phyloP scores from a whole-genome alignment of 768 basidiomycete genomes.

The Fistulinella prunicolor region DNA sequence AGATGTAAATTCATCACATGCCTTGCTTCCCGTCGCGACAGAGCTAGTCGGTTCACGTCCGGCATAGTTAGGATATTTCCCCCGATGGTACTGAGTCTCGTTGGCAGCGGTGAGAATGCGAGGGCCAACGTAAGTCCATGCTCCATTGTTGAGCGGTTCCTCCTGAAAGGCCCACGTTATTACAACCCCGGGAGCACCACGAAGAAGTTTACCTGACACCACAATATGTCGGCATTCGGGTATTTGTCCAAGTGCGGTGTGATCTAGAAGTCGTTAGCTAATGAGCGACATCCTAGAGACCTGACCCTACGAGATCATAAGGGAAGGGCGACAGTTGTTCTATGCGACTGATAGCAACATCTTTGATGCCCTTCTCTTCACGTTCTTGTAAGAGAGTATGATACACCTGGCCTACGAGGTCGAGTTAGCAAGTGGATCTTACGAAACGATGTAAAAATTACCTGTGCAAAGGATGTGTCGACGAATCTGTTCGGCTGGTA shows the following conservation, averaged over 20 bases:
- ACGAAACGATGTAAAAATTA: constrained; percentile 21
- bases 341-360: constrained; percentile 90
- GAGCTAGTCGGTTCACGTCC: constrained; percentile 91
- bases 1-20: constrained; percentile 27
- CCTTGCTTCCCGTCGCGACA: constrained; percentile 90
- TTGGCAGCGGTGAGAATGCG: constrained; percentile 92
- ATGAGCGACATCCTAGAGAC: neutral
- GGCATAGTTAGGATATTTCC: constrained; percentile 88
- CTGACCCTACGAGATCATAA: constrained; percentile 74
- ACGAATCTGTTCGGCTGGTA: constrained; percentile 80
- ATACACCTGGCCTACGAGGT: constrained; percentile 82
- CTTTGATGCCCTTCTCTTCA: constrained; percentile 85
- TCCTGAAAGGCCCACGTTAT: constrained; percentile 47
- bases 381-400: constrained; percentile 85
- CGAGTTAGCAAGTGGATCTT: neutral
- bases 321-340: constrained; percentile 98
- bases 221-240: constrained; percentile 89
- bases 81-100: constrained; percentile 85
- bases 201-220: constrained; percentile 67
- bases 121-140: constrained; percentile 95
- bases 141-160: constrained; percentile 95
- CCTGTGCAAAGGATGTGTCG: constrained; percentile 90
- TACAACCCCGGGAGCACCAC: neutral
- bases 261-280: constrained; percentile 44
- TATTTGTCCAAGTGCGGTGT: constrained; percentile 95